phyloP scores from a whole-genome alignment of 306 rosid genomes.

The Nissolia schottii region DNA sequence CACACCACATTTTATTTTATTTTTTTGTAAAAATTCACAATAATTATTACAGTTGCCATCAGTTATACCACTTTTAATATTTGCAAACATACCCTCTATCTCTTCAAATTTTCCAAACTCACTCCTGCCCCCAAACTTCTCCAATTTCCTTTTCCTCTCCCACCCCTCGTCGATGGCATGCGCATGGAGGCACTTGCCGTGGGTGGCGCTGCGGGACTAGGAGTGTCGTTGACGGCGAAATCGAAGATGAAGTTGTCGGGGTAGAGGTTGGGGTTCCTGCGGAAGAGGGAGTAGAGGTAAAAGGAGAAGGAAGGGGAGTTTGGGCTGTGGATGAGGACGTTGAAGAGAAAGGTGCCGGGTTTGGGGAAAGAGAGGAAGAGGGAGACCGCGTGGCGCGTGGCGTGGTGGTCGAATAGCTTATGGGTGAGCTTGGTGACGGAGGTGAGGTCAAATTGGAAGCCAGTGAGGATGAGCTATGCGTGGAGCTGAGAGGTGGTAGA shows the following conservation, averaged over 20 bases:
- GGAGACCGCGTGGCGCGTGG: conserved; percentile 56
- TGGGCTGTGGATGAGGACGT: conserved; percentile 61
- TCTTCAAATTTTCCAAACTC: too few relatives aligned
- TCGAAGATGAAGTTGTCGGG: conserved; percentile 74
- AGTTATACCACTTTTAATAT: too few relatives aligned
- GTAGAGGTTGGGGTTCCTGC: conserved; percentile 42
- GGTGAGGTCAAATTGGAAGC: conserved; percentile 63
- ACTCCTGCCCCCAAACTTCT: too few relatives aligned
- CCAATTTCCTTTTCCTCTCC: too few relatives aligned
- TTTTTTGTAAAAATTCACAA: too few relatives aligned
- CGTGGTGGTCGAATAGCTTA: conserved; percentile 63
- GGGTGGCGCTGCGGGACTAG: conserved; percentile 26
- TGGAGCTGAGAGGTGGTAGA: conserved; percentile 52
- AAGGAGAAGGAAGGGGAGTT: conserved; percentile 57
- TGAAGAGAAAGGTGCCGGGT: conserved; percentile 82
- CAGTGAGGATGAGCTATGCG: conserved; percentile 70
- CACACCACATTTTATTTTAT: too few relatives aligned
- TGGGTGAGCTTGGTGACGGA: conserved; percentile 80
- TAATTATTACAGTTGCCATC: too few relatives aligned
- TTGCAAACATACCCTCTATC: too few relatives aligned
- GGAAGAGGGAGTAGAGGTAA: conserved; percentile 51
- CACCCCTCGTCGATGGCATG: conserved; percentile 65
- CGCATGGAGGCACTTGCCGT: conserved; percentile 58
- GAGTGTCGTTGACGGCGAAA: conserved; percentile 54
- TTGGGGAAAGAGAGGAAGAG: conserved; percentile 61